Evolutionary conservation across 306 rosid species (phyloP).

Genomic region (Elaeagnus macrophylla): DNA sequence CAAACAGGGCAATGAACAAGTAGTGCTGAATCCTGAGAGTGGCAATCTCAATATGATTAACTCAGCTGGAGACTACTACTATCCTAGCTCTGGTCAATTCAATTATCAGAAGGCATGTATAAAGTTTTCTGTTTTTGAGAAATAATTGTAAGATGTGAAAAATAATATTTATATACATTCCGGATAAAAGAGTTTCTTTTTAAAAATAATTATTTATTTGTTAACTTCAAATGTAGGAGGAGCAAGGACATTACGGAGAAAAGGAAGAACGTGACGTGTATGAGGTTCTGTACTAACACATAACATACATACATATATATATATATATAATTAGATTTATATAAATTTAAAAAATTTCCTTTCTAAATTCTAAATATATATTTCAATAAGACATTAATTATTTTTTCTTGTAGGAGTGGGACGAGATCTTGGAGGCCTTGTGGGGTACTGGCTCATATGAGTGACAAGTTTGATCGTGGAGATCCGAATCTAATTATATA

Average conservation of each 20-base stretch:
- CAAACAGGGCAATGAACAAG: slow-evolving; percentile 10
- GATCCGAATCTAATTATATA: too few relatives aligned
- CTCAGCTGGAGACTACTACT: slow-evolving; percentile 5
- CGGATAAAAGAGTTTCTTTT: too few relatives aligned
- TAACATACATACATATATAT: neutral
- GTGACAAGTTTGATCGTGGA: neutral
- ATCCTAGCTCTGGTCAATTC: neutral
- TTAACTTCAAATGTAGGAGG: neutral
- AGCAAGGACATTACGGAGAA: neutral
- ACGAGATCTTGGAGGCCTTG: slow-evolving; percentile 15
- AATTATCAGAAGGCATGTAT: slow-evolving; percentile 11
- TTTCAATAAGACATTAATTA: neutral
- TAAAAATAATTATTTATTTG: too few relatives aligned
- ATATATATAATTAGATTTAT: neutral
- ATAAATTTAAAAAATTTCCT: neutral
- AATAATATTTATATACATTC: too few relatives aligned
- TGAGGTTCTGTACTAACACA: neutral
- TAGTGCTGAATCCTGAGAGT: neutral
- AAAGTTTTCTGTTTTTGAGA: neutral
- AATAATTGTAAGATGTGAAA: too few relatives aligned
- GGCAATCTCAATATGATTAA: slow-evolving; percentile 1
- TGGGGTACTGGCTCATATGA: neutral
- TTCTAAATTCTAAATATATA: neutral
- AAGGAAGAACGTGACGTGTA: neutral
- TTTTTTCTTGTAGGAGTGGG: slow-evolving; percentile 18